phyloP scores from a whole-genome alignment of 169 alveolate species.

The Cryptosporidium xiaoi region DNA sequence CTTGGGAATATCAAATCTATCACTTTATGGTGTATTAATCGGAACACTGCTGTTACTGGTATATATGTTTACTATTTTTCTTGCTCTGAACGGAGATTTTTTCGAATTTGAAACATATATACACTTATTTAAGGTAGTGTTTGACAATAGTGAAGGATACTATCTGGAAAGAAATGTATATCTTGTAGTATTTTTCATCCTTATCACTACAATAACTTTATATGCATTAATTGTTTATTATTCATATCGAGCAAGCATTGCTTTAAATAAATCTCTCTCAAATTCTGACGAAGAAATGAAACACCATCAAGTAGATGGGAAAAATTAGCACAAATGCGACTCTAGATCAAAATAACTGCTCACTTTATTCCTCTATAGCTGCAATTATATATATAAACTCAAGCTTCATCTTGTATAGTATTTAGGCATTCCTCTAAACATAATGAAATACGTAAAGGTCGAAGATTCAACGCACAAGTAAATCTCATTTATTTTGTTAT shows the following conservation, averaged over 20 bases:
- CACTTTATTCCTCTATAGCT: no score
- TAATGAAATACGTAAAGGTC: no score
- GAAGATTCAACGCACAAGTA: no score
- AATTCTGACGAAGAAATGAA: no score
- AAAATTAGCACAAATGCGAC: no score
- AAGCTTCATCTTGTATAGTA: no score
- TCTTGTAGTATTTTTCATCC: slow-evolving; percentile 4
- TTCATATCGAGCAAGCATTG: slow-evolving; percentile 9
- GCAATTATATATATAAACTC: no score
- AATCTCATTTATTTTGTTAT: no score
- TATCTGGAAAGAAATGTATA: slow-evolving; percentile 22
- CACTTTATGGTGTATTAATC: slow-evolving; percentile 8
- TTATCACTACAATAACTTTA: background rate
- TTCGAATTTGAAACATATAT: slow-evolving; percentile 23
- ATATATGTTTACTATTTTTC: slow-evolving; percentile 17
- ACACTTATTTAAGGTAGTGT: slow-evolving; percentile 1
- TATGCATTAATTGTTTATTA: slow-evolving; percentile 20
- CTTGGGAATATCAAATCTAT: slow-evolving; percentile 28
- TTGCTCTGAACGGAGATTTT: slow-evolving; percentile 50
- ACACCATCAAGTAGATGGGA: no score
- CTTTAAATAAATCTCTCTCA: background rate
- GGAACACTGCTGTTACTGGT: slow-evolving; percentile 6
- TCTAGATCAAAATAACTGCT: no score
- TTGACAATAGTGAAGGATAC: background rate
- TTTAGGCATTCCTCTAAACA: no score